Evolutionary conservation across 2,329 filamentous ascomycete genomes (phyloP).

Genomic region (Cladosporium sp.): DNA sequence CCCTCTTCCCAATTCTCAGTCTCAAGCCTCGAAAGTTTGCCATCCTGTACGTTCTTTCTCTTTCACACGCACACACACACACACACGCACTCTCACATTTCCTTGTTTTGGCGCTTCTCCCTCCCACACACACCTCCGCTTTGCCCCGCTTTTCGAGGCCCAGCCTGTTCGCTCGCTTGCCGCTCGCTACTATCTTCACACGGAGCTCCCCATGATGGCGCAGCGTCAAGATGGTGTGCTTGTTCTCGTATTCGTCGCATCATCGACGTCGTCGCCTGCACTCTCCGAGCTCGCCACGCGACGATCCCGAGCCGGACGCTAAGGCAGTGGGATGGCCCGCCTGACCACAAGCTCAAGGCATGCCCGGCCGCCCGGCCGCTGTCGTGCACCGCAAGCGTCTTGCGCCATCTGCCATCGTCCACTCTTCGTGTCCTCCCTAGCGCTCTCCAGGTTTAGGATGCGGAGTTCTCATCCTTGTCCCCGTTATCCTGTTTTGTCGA

Average conservation of each 20-base stretch:
- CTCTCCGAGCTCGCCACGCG: constrained; percentile 21
- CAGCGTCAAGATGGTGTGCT: constrained; percentile 13
- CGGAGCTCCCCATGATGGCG: constrained; percentile 8
- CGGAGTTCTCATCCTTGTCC: constrained; percentile 10
- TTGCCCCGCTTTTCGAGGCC: constrained; percentile 4
- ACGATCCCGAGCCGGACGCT: constrained; percentile 23
- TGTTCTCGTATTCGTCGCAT: constrained; percentile 13
- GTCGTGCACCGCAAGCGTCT: constrained; percentile 2
- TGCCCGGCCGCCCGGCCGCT: constrained; percentile 13
- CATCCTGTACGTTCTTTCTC: constrained; percentile 71
- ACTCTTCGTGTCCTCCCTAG: not conserved
- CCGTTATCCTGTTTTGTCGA: constrained; percentile 10
- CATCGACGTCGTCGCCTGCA: constrained; percentile 7
- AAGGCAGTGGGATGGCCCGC: constrained; percentile 29
- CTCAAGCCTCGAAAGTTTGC: constrained; percentile 89
- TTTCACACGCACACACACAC: not conserved
- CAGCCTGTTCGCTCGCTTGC: constrained; percentile 2
- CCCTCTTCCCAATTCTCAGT: constrained; percentile 77
- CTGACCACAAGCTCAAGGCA: constrained; percentile 29
- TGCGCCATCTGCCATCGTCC: constrained; percentile 4
- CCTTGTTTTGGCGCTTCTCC: constrained; percentile 1
- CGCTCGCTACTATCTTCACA: constrained; percentile 1
- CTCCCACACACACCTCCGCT: constrained; percentile 9
- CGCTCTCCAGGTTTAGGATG: constrained; percentile 12
- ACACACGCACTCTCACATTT: constrained; percentile 2